These are phyloP conservation scores for Paraglomus brasilianum DNA, from an alignment of 192 early-diverging fungal genomes.

Conservation along the genomic window DNA sequence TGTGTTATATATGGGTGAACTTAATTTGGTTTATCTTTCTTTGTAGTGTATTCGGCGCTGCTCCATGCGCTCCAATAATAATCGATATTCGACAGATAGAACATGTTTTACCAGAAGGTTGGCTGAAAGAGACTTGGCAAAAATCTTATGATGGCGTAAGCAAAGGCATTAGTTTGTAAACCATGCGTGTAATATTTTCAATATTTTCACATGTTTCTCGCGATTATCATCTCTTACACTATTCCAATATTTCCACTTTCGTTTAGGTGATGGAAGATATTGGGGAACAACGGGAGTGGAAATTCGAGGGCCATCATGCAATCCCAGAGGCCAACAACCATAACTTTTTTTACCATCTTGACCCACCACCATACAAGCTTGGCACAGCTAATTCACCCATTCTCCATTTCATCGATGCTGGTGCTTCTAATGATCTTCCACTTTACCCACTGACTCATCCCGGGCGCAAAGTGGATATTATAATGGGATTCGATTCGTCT, in stretches of 20 bases:
- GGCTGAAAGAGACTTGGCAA: background rate
- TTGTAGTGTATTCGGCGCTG: background rate
- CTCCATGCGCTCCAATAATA: background rate
- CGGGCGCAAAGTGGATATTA: slow-evolving; percentile 68
- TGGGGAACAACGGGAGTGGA: background rate
- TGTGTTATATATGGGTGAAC: background rate
- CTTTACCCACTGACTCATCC: slow-evolving; percentile 68
- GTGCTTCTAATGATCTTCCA: slow-evolving; percentile 79
- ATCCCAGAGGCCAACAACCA: background rate
- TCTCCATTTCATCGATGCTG: slow-evolving; percentile 66
- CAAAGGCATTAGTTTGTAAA: background rate
- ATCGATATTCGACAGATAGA: background rate
- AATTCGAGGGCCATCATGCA: slow-evolving; percentile 26
- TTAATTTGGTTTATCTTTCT: background rate
- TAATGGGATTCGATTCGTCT: slow-evolving; percentile 64
- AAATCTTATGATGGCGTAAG: slow-evolving; percentile 9
- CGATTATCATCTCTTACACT: no score
- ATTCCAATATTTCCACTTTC: background rate
- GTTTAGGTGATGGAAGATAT: slow-evolving; percentile 16
- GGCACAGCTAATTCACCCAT: background rate
- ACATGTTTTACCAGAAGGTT: slow-evolving; percentile 2
- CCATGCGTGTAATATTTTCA: no score
- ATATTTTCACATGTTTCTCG: no score
- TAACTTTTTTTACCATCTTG: slow-evolving; percentile 18
- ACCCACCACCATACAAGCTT: slow-evolving; percentile 20